Evolutionary conservation across 208 protist genomes (phyloP).

Genomic region (Leishmania guyanensis): DNA sequence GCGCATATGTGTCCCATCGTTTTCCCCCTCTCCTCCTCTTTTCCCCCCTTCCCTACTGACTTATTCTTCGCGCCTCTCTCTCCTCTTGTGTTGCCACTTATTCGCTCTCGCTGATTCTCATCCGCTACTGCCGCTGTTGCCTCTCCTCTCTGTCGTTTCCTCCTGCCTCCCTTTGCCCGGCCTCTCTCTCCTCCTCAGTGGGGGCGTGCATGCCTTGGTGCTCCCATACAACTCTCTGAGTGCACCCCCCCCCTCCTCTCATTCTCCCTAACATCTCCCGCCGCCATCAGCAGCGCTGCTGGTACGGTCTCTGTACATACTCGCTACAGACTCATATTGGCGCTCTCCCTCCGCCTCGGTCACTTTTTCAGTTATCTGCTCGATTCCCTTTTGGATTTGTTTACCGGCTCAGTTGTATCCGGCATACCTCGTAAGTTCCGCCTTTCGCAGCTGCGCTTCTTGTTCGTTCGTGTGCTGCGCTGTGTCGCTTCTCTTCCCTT

Average conservation of each 20-base stretch:
- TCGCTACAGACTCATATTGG: not conserved
- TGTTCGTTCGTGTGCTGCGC: not conserved
- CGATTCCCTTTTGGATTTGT: not conserved
- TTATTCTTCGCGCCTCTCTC: too few relatives aligned
- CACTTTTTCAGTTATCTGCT: not conserved
- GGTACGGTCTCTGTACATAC: constrained; percentile 4
- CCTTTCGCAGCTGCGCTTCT: not conserved
- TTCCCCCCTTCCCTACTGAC: too few relatives aligned
- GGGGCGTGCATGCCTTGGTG: not conserved
- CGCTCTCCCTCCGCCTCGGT: not conserved
- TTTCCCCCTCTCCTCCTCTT: not conserved
- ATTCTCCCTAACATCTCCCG: not conserved
- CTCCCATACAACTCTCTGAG: not conserved
- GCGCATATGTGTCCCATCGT: too few relatives aligned
- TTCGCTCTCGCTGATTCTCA: too few relatives aligned
- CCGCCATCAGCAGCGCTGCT: not conserved
- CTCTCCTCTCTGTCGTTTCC: not conserved
- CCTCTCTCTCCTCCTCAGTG: not conserved
- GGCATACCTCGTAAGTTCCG: too few relatives aligned
- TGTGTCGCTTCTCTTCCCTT: not conserved
- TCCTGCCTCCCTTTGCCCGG: not conserved
- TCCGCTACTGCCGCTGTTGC: too few relatives aligned
- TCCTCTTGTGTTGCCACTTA: not conserved
- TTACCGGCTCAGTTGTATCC: too few relatives aligned
- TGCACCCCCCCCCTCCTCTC: not conserved